Conservation (phyloP, 352 stramenopile species). For the Phytophthora cryptogea region DNA sequence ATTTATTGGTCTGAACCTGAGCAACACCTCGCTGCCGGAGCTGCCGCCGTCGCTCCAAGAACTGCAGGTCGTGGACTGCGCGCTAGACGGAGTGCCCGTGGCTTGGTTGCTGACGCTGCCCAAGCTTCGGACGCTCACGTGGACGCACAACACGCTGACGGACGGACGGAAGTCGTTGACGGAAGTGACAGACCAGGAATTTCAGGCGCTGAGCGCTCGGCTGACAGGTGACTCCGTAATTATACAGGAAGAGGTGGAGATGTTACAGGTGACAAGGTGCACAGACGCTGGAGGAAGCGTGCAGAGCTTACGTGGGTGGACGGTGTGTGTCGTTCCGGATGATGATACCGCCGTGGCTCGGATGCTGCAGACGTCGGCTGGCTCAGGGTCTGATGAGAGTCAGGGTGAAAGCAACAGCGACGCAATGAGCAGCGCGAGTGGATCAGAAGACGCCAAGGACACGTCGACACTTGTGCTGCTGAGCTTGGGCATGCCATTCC, state of each 20-base stretch:
- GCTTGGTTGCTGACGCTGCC: slow-evolving; percentile 19
- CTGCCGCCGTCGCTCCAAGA: slow-evolving; percentile 27
- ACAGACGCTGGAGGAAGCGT: slow-evolving; percentile 14
- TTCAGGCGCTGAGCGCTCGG: slow-evolving; percentile 15
- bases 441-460: slow-evolving; percentile 10
- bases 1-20: slow-evolving; percentile 46
- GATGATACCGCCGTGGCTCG: slow-evolving; percentile 14
- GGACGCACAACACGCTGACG: slow-evolving; percentile 17
- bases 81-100: slow-evolving; percentile 24
- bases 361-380: slow-evolving; percentile 7
- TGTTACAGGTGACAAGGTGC: slow-evolving; percentile 8
- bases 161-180: slow-evolving; percentile 5
- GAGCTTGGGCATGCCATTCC: slow-evolving; percentile 36
- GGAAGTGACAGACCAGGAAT: slow-evolving; percentile 28
- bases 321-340: slow-evolving; percentile 29
- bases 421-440: slow-evolving; percentile 4
- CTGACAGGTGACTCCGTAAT: slow-evolving; percentile 1
- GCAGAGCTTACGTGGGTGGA: slow-evolving; percentile 11
- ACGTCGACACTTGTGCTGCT: slow-evolving; percentile 40
- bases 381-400: slow-evolving; percentile 7
- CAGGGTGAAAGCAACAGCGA: slow-evolving; percentile 7
- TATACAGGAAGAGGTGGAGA: slow-evolving; percentile 1
- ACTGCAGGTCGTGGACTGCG: slow-evolving; percentile 32
- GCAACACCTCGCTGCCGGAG: slow-evolving; percentile 21
- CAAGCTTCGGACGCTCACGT: slow-evolving; percentile 28